Evolutionary conservation across 805 yeast genomes (phyloP), one percentile per base, ranked within the genome.

Genomic region (Cyberlindnera xishuangbannaensis): DNA sequence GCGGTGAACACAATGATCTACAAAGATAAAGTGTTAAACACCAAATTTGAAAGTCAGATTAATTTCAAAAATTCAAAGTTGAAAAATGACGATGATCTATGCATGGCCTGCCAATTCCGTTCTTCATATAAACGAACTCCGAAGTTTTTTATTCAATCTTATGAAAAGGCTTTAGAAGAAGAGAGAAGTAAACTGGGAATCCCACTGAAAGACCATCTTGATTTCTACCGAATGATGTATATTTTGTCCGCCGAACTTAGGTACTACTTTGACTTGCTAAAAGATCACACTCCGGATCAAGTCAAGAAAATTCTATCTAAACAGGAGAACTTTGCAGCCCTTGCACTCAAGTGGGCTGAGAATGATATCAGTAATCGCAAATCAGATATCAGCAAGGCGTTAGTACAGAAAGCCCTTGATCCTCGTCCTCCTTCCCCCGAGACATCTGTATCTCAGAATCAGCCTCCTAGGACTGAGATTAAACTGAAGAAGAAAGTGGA

Each of bases 101-200:
- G 36, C 19, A n/a, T 16, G 4, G 18, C 28, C 8, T 33, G 36
- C 17, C 32, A 33, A 15, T 33, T 11, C 20, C 32, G 24, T n/a
- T 11, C 16, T 12, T 12, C 28, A 7, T 18, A 27, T 15, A 15
- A 19, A 13, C 14, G 13, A 16, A 5, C 8, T 2, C 36, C 36
- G 15, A 27, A 28, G 21, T 12, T 21, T 18, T 28, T 33, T 15
- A 15, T 33, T 13, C 12, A 18, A 2, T 17, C 36, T 7, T 33
- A 33, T 14, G 24, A 24, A 7, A 24, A 13, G 4, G 26, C 32
- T 4, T 13, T 33, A 22, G 13, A 28, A 6, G 32, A 27, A 13
- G 14, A 18, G 14, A 14, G 25, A 18, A 15, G 10, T 5, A 25
- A 10, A 29, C 26, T 7, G 26, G 15, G 15, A 15, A n/a, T n/a